Conservation (phyloP, 2,329 filamentous ascomycete species). For the Neoscytalidium dimidiatum region DNA sequence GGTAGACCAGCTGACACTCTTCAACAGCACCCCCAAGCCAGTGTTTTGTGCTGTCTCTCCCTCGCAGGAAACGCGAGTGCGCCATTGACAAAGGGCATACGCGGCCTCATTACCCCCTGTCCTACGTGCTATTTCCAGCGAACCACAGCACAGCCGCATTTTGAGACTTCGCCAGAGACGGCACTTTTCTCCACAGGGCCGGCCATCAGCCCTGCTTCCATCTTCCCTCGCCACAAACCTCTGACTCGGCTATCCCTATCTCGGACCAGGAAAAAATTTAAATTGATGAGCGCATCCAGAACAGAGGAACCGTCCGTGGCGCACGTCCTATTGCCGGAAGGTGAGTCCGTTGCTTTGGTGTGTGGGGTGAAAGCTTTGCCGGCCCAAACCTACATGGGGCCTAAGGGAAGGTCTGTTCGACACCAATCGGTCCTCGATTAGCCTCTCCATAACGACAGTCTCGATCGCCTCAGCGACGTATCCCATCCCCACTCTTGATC, state of each 20-base stretch:
- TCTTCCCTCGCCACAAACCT: neutral
- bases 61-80: slow-evolving; percentile 3
- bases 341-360: neutral
- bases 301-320: neutral
- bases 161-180: neutral
- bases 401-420: neutral
- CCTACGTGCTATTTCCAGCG: slow-evolving; percentile 10
- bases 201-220: neutral
- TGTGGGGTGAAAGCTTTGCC: neutral
- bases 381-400: neutral
- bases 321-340: neutral
- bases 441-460: neutral
- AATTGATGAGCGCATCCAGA: slow-evolving; percentile 1
- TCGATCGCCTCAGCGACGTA: neutral
- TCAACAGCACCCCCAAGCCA: neutral
- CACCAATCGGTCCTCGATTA: neutral
- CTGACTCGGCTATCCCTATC: neutral
- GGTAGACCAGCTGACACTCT: neutral
- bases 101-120: slow-evolving; percentile 11
- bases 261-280: neutral
- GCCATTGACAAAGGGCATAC: slow-evolving; percentile 1
- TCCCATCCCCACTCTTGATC: neutral
- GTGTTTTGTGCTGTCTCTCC: neutral
- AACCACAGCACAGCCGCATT: slow-evolving; percentile 12
- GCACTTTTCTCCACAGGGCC: neutral